phyloP scores from a whole-genome alignment of 495 filamentous ascomycete species.

The Penicillium mononematosum region DNA sequence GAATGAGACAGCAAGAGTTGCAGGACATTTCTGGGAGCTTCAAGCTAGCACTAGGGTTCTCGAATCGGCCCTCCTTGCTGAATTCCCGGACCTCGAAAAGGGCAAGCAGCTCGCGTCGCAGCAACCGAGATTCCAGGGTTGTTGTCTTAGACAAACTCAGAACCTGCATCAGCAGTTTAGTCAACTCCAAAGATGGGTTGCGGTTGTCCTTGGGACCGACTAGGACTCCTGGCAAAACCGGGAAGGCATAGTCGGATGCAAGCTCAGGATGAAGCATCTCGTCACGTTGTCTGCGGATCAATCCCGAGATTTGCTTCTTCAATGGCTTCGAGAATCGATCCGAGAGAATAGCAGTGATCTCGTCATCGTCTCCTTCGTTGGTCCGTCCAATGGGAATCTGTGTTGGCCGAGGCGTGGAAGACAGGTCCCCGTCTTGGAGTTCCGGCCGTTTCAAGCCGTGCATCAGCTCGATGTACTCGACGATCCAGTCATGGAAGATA shows the following conservation, averaged over 20 bases:
- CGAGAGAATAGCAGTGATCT: constrained; percentile 60
- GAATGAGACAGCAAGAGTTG: constrained; percentile 78
- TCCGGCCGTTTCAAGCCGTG: constrained; percentile 73
- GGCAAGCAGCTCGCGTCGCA: constrained; percentile 83
- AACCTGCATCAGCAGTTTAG: constrained; percentile 88
- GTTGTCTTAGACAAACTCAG: constrained; percentile 79
- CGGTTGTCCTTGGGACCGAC: constrained; percentile 57
- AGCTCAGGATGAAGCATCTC: constrained; percentile 90
- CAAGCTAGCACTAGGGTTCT: constrained; percentile 77
- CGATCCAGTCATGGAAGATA: constrained; percentile 86
- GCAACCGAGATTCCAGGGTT: constrained; percentile 76
- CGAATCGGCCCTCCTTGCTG: constrained; percentile 78
- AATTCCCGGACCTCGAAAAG: constrained; percentile 95
- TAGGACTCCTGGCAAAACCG: constrained; percentile 72
- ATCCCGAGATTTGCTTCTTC: constrained; percentile 76
- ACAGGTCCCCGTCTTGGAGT: constrained; percentile 39
- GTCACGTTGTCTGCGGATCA: constrained; percentile 79
- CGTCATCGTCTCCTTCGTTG: constrained; percentile 55
- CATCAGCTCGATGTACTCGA: constrained; percentile 96
- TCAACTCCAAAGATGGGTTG: constrained; percentile 84
- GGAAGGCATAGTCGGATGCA: constrained; percentile 83
- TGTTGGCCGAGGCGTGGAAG: constrained; percentile 70
- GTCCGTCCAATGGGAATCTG: constrained; percentile 60
- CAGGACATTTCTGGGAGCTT: constrained; percentile 76
- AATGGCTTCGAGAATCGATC: constrained; percentile 82